Base-by-base conservation (phyloP, 768 basidiomycete species). In the Boletus pseudopeckii region DNA sequence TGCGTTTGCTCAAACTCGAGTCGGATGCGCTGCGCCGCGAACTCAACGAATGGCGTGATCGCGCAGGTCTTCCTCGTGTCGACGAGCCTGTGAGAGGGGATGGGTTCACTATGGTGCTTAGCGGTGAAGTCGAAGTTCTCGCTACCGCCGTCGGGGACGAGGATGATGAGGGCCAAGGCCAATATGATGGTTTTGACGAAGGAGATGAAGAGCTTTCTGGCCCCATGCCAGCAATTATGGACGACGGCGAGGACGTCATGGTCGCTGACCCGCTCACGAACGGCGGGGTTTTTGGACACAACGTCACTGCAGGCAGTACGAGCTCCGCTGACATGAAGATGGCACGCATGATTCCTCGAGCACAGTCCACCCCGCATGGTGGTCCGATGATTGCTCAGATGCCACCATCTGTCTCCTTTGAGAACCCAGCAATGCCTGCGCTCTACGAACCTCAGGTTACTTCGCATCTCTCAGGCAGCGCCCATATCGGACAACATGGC, bases 31-130 rank as follows among this genome's bases (percentile, higher is more conserved):
- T 98, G 56, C 83, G 94, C 47, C 80, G 85, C 45, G 93, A 99
- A 70, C 78, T 98, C 63, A 97, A 98, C 73, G 90, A 94, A 57
- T 97, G 94, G 90, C 86, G 93, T 53, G 82, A 84, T 58, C 83
- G 88, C 45, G 82, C 83, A 24, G 84, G 80, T 24, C 79, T 93
- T 51, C 82, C 84, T 24, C 80, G 79, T 58, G 76, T 85, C 54
- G 88, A 91, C 43, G 88, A 92, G 64, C 86, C 88, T 18, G 71
- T 81, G 40, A 79, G 89, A 55, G 79, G 84, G 28, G 85, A 90
- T 32, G 87, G 79, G 33, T 90, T 92, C 69, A 71, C 77, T 36
- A 83, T 87, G 80, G 78, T 90, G 41, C 74, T 89, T 15, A 75
- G 72, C 37, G 88, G 84, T 43, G 88, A 90, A 65, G 74, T 88